A percentile compares a stretch with the other conserved stretches of the same genome.
Evolutionary conservation across 2,329 filamentous ascomycete species (phyloP).

Genomic region (Sordariomycetes sp.): DNA sequence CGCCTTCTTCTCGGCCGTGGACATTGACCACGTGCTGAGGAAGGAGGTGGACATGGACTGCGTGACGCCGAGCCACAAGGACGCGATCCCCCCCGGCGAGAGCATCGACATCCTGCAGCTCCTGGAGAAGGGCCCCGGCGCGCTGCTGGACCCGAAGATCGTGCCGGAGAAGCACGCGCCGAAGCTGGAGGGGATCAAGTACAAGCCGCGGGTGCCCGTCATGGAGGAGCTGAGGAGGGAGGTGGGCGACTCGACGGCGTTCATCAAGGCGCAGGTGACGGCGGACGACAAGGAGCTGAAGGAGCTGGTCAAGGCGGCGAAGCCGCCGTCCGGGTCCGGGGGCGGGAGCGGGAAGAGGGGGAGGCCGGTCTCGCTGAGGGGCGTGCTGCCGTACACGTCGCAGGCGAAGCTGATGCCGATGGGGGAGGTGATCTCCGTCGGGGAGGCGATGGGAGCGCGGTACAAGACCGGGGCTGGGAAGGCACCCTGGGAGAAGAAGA

Average conservation of each 20-base stretch:
- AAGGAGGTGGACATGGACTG: slow-evolving; percentile 99
- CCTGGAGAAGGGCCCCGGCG: slow-evolving; percentile 58
- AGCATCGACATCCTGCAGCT: slow-evolving; percentile 74
- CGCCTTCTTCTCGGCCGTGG: slow-evolving; percentile 90
- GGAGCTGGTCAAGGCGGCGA: slow-evolving; percentile 54
- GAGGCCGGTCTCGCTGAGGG: slow-evolving; percentile 13
- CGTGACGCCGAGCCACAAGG: slow-evolving; percentile 75
- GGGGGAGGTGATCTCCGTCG: slow-evolving; percentile 22
- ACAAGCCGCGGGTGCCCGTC: slow-evolving; percentile 63
- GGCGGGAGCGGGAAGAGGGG: slow-evolving; percentile 6
- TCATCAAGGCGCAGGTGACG: slow-evolving; percentile 78
- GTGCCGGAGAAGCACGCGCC: slow-evolving; percentile 43
- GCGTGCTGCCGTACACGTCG: slow-evolving; percentile 24
- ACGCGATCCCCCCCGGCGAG: slow-evolving; percentile 73
- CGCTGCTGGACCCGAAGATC: slow-evolving; percentile 57
- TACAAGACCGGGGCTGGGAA: neutral
- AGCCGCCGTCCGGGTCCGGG: slow-evolving; percentile 9
- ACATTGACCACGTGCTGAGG: slow-evolving; percentile 88
- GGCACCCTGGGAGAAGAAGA: slow-evolving; percentile 1
- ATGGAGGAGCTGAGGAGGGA: slow-evolving; percentile 59
- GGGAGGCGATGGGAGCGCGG: slow-evolving; percentile 19
- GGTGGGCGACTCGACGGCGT: slow-evolving; percentile 38
- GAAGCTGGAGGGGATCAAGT: slow-evolving; percentile 49
- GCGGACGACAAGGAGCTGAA: slow-evolving; percentile 62
- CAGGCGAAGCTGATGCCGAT: slow-evolving; percentile 21